Conservation (phyloP, 805 yeast genomes). For the Spencermartinsiella europaea region DNA sequence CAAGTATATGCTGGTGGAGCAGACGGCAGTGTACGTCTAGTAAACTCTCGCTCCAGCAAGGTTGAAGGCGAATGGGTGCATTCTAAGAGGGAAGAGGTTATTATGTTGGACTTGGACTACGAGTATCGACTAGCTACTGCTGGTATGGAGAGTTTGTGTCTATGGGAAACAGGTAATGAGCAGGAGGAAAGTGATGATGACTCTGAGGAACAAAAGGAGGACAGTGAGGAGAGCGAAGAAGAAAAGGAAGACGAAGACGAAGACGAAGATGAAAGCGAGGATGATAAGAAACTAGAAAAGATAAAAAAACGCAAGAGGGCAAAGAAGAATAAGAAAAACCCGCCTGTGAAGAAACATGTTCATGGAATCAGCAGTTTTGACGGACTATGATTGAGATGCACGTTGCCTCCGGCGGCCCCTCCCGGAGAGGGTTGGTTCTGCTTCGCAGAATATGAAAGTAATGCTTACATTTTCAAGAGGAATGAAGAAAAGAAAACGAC, state of each 20-base stretch:
- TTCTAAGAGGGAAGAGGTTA: conserved; percentile 50
- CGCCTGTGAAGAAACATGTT: conserved; percentile 5
- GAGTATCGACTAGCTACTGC: conserved; percentile 76
- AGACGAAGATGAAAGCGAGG: conserved; percentile 11
- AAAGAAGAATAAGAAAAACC: conserved; percentile 13
- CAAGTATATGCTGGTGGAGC: conserved; percentile 24
- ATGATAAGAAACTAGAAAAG: conserved; percentile 4
- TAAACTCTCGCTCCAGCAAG: conserved; percentile 60
- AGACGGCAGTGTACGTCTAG: conserved; percentile 51
- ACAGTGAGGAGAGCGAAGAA: conserved; percentile 7
- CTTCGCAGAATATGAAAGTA: too few species aligned
- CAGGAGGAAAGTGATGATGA: conserved; percentile 13
- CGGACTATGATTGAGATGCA: conserved; percentile 18
- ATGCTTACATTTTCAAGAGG: too few species aligned
- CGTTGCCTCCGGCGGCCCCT: too few species aligned
- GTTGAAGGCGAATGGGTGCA: conserved; percentile 29
- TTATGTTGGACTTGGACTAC: conserved; percentile 68
- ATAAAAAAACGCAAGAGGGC: conserved; percentile 14
- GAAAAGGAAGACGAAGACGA: conserved; percentile 18
- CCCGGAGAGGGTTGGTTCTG: too few species aligned
- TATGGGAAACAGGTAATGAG: conserved; percentile 51
- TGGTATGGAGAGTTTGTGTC: conserved; percentile 74
- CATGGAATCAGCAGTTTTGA: conserved; percentile 22
- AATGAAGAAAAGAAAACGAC: too few species aligned
- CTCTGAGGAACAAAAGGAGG: conserved; percentile 12